These are phyloP conservation scores for Epichloe sp. DNA, from an alignment of 2,329 filamentous ascomycete genomes.

Conservation along the genomic window DNA sequence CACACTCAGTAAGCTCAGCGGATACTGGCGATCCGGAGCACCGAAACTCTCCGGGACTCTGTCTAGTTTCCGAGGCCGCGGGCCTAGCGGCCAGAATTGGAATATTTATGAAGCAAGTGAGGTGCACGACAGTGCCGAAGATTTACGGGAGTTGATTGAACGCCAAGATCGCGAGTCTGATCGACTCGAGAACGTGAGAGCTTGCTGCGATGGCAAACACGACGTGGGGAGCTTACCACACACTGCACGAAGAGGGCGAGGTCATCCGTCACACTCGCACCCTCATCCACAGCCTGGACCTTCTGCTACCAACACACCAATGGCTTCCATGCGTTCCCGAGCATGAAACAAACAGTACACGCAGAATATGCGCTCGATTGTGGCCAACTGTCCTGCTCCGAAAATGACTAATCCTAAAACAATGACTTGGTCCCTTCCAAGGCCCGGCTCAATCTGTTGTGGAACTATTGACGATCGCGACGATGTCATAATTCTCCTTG, in stretches of 20 bases:
- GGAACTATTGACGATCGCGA: slow-evolving; percentile 3
- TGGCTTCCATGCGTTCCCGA: slow-evolving; percentile 23
- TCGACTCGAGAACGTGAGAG: slow-evolving; percentile 83
- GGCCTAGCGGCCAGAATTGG: slow-evolving; percentile 27
- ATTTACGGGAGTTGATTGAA: slow-evolving; percentile 68
- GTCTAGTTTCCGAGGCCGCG: slow-evolving; percentile 40
- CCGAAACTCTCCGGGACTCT: slow-evolving; percentile 35
- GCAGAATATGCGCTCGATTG: neutral
- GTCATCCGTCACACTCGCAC: slow-evolving; percentile 22
- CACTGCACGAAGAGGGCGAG: slow-evolving; percentile 32
- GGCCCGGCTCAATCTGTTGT: neutral
- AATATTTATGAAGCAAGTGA: slow-evolving; percentile 49
- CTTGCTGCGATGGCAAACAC: slow-evolving; percentile 94
- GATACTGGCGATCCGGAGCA: slow-evolving; percentile 40
- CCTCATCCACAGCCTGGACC: slow-evolving; percentile 24
- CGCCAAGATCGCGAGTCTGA: slow-evolving; percentile 64
- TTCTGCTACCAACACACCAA: slow-evolving; percentile 22
- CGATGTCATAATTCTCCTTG: slow-evolving; percentile 1
- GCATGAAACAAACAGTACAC: slow-evolving; percentile 11
- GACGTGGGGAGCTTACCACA: slow-evolving; percentile 51
- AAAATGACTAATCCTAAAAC: neutral
- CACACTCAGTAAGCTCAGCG: slow-evolving; percentile 46
- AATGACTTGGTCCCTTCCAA: neutral
- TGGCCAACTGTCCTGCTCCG: neutral
- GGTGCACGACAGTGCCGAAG: slow-evolving; percentile 68